Base-by-base conservation (phyloP, 768 basidiomycete species). In the Auriculariales sp. region DNA sequence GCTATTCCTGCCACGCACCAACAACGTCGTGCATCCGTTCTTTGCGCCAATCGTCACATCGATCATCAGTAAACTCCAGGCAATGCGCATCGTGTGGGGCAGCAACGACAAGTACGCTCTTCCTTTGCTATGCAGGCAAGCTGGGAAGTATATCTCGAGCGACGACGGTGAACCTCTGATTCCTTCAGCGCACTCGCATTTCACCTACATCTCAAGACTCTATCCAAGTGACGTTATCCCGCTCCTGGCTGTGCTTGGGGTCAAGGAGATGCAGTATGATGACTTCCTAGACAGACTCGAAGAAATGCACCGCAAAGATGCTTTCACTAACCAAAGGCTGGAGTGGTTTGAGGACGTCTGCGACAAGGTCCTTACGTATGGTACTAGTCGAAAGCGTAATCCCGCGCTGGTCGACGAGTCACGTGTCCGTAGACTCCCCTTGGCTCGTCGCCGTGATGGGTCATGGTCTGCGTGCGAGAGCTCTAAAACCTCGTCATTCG, bases 1-100 rank as follows among this genome's bases (percentile, higher is more conserved):
- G 35, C 54, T 55, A 34, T 63, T 53, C 49, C 39, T 63, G 22
- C 61, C 60, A 19, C 11, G 19, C 19, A 25, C 27, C 19, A 44
- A 49, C 9, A 25, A 30, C 2, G 53, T 59, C 28, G 28, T 45
- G 19, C 49, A 52, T 35, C 44, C 32, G 10, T 58, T 60, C 47
- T 59, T 60, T 32, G 22, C 48, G n/a, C 47, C 36, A n/a, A 31
- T 57, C 25, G 44, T 49, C 33, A 35, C 32, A 6, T 22, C 24
- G 15, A 49, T 52, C 11, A 24, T 47, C 7, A 15, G 4, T 9
- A 11, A 7, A 29, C 54, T 62, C 22, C 24, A 22, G 42, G 5
- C 3, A 5, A 47, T 45, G 25, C 27, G 12, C n/a, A 51, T 62
- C 19, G 47, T 62, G 35, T 57, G 53, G 17, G 50, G 51, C n/a